Evolutionary conservation across 495 filamentous ascomycete genomes (phyloP).

Genomic region (Penicillium manginii): DNA sequence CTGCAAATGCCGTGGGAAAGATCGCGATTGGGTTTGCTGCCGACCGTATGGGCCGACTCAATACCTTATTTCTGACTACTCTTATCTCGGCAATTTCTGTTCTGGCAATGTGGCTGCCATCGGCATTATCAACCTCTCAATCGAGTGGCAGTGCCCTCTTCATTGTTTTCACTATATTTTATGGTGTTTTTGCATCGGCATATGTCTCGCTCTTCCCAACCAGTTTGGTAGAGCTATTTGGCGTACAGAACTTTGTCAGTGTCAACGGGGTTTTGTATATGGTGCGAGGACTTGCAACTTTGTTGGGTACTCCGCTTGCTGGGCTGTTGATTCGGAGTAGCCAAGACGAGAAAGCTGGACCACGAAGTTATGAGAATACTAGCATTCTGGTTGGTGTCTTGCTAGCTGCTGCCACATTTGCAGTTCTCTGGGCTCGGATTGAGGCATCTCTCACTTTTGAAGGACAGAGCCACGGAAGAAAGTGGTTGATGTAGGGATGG

Average conservation of each 20-base stretch:
- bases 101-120: constrained; percentile 45
- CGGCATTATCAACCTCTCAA: constrained; percentile 24
- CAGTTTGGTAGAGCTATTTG: constrained; percentile 45
- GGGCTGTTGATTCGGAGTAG: constrained; percentile 40
- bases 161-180: constrained; percentile 41
- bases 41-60: constrained; percentile 56
- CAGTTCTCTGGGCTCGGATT: constrained; percentile 38
- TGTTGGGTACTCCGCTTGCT: constrained; percentile 47
- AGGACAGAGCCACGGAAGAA: constrained; percentile 11
- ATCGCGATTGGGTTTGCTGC: constrained; percentile 29
- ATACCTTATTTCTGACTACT: constrained; percentile 42
- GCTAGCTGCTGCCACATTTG: constrained; percentile 31
- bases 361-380: constrained; percentile 34
- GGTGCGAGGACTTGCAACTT: constrained; percentile 42
- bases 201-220: constrained; percentile 49
- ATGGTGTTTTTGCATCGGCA: constrained; percentile 44
- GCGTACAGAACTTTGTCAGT: constrained; percentile 43
- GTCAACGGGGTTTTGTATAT: constrained; percentile 50
- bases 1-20: constrained; percentile 32
- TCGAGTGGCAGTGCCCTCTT: constrained; percentile 33
- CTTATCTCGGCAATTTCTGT: constrained; percentile 39
- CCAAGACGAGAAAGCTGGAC: constrained; percentile 8
- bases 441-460: constrained; percentile 29
- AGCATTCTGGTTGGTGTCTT: constrained; percentile 34
- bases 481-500: constrained; percentile 25